These are phyloP conservation scores for Lomentospora prolificans DNA, from an alignment of 2,329 filamentous ascomycete genomes.

Conservation along the genomic window DNA sequence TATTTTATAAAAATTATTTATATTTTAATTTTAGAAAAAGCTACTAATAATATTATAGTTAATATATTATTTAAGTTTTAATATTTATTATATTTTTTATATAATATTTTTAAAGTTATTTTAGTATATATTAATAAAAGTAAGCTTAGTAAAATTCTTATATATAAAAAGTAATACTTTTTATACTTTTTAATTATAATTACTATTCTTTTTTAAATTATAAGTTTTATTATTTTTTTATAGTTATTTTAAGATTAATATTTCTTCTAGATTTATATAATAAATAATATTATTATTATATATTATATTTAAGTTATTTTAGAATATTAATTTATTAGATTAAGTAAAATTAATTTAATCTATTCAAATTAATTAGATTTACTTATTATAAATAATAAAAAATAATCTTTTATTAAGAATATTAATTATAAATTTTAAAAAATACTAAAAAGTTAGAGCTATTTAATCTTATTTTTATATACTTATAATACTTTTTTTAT, in stretches of 20 bases:
- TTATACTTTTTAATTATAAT: not conserved
- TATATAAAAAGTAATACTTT: not conserved
- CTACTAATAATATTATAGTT: not conserved
- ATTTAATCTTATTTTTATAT: not conserved
- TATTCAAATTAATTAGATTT: not conserved
- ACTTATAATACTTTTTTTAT: not conserved
- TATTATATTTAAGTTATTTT: not conserved
- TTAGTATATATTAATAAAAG: not conserved
- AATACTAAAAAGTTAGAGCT: not conserved
- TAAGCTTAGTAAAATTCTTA: not conserved
- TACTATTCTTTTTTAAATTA: not conserved
- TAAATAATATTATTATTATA: not conserved
- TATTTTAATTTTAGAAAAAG: not conserved
- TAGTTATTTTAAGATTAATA: not conserved
- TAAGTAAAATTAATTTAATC: not conserved
- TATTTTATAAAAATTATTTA: not conserved
- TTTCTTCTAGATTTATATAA: not conserved
- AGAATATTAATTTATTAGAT: not conserved
- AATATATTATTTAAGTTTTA: not conserved
- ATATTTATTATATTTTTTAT: not conserved
- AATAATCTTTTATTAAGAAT: not conserved
- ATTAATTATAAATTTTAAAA: not conserved
- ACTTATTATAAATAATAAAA: not conserved
- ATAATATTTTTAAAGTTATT: not conserved
- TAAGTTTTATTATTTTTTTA: not conserved